Evolutionary conservation across 2,329 filamentous ascomycete species (phyloP).

Genomic region (Clonostachys chloroleuca): DNA sequence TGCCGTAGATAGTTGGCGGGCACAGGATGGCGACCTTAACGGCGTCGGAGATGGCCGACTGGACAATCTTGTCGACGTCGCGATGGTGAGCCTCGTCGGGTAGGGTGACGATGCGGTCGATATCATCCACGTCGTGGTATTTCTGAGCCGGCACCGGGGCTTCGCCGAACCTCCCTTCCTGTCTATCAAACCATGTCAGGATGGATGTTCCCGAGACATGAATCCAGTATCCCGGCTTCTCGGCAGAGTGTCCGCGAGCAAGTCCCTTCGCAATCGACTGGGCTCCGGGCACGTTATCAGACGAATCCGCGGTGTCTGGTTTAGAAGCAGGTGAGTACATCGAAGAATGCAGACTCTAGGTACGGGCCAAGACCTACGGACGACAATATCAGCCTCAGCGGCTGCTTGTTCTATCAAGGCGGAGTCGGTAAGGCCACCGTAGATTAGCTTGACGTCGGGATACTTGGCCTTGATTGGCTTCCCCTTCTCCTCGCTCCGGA

Average conservation of each 20-base stretch:
- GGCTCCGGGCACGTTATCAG: conserved; percentile 35
- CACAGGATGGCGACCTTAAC: conserved; percentile 40
- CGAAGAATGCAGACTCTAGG: neutral
- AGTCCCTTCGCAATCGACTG: conserved; percentile 40
- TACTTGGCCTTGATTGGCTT: conserved; percentile 37
- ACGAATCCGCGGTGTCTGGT: conserved; percentile 42
- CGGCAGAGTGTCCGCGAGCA: conserved; percentile 30
- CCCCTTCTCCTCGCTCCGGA: conserved; percentile 40
- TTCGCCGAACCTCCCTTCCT: conserved; percentile 35
- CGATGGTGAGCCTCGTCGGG: conserved; percentile 58
- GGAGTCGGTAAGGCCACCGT: conserved; percentile 39
- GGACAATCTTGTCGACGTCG: conserved; percentile 65
- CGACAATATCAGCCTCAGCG: conserved; percentile 42
- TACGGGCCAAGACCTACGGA: conserved; percentile 28
- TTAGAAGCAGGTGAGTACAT: neutral
- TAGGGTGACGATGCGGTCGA: conserved; percentile 48
- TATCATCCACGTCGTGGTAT: conserved; percentile 56
- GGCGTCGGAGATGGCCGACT: conserved; percentile 24
- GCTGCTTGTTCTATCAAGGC: conserved; percentile 46
- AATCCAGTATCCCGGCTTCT: conserved; percentile 43
- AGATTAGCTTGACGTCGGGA: conserved; percentile 39
- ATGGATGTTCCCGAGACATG: conserved; percentile 46
- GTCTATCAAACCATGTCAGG: conserved; percentile 38
- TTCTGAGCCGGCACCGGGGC: conserved; percentile 33
- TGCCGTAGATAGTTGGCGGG: conserved; percentile 47